Base-by-base conservation (phyloP, 768 basidiomycete genomes). In the Mycena belliarum region DNA sequence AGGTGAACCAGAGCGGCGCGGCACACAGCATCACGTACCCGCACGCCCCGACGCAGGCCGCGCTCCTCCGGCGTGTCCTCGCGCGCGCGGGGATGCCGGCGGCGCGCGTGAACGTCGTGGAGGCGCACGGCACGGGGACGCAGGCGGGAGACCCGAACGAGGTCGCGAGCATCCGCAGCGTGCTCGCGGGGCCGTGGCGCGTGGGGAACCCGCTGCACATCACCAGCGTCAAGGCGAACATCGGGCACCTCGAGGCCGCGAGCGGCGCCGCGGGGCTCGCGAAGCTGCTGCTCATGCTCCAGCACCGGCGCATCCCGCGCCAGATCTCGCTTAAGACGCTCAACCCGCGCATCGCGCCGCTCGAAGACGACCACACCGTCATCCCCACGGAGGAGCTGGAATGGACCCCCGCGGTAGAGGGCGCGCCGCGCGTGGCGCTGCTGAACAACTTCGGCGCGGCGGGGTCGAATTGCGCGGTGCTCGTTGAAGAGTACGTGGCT, bases 371-470 rank as follows among this genome's bases (percentile, higher is more conserved):
- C 63, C 70, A 80, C 38, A 80, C 76, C 5, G 42, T 79, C 26
- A 87, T 90, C 40, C 70, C 79, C 59, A 78, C 71, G 0, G 50
- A 57, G 15, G 60, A 73, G 0, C 56, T 64, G 1, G 63, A 71
- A 3, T 90, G 88, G 88, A 24, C 49, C 10, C 64, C 71, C n/a
- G 64, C 69, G 10, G 65, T 66, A 4, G 62, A 59, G 9, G 72
- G 75, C 6, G 55, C 60, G 28, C 71, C 76, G 14, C 77, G 87
- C 8, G 58, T 83, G 8, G 87, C 86, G 1, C 61, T 90, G 24
- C 72, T 91, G 52, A 89, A 88, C 63, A 91, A 89, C 63, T 91
- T 88, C 62, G 89, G 89, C 20, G 88, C 88, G 0, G 78, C 88
- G 23, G 89, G 89, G 0, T 88, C 87, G 9, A 90, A 90, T 57